Conservation (phyloP, 2,329 filamentous ascomycete genomes). For the Davidsoniella eucalypti region DNA sequence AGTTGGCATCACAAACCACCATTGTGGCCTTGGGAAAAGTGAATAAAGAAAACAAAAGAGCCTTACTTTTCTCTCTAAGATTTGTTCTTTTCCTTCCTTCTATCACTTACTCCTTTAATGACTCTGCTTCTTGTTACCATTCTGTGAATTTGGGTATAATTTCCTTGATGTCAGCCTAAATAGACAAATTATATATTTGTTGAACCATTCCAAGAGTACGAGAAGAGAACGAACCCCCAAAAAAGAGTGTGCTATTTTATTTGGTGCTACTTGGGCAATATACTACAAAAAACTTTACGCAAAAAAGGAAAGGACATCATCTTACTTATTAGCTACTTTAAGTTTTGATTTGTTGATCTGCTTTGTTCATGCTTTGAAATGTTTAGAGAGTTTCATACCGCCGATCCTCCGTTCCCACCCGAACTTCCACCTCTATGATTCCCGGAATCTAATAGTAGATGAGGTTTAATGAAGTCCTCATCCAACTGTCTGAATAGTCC, state of each 20-base stretch:
- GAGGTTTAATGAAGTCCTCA: constrained; percentile 91
- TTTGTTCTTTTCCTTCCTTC: not conserved
- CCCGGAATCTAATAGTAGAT: constrained; percentile 53
- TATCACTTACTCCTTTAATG: not conserved
- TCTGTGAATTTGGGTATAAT: not conserved
- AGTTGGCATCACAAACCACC: not conserved
- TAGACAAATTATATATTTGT: no score
- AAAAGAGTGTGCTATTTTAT: not conserved
- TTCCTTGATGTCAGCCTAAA: not conserved
- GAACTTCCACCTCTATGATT: constrained; percentile 25
- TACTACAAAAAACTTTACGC: not conserved
- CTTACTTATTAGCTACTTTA: no score
- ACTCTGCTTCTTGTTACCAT: not conserved
- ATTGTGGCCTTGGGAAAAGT: not conserved
- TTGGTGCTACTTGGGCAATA: not conserved
- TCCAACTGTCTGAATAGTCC: constrained; percentile 85
- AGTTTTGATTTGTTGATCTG: not conserved
- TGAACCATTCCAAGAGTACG: not conserved
- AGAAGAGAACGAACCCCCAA: not conserved
- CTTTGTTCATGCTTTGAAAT: not conserved
- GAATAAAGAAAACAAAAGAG: no score
- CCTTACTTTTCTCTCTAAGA: no score
- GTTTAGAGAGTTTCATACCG: constrained; percentile 1
- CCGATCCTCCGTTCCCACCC: constrained; percentile 18
- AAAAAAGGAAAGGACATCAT: not conserved